These are phyloP conservation scores for Saussurea involucrata DNA, from an alignment of 129 eudicot genomes.

Conservation along the genomic window DNA sequence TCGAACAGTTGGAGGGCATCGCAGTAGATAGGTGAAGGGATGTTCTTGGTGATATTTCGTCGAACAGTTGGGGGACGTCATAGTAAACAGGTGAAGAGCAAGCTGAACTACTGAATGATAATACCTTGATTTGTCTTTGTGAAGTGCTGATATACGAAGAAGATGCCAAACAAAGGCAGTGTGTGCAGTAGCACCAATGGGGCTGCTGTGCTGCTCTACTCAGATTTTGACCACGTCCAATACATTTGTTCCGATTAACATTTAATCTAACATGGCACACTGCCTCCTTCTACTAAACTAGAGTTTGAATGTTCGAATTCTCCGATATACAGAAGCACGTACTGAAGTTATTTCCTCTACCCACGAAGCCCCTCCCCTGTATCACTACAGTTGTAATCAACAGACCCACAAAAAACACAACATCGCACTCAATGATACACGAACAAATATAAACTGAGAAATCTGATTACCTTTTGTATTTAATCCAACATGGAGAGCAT, in stretches of 20 bases:
- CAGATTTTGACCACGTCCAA: too few species aligned
- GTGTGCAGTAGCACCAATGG: too few species aligned
- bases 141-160: too few species aligned
- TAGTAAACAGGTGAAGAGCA: not conserved
- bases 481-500: not conserved
- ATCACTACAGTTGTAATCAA: not conserved
- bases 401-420: not conserved
- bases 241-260: too few species aligned
- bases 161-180: too few species aligned
- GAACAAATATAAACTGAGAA: not conserved
- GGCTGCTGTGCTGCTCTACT: too few species aligned
- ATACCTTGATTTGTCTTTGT: not conserved
- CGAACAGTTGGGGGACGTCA: not conserved
- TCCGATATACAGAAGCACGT: not conserved
- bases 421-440: not conserved
- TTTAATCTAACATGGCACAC: not conserved
- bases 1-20: not conserved
- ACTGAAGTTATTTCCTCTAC: not conserved
- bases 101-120: not conserved
- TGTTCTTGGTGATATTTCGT: not conserved
- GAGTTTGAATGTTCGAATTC: slow-evolving; percentile 2
- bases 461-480: slow-evolving; percentile 3
- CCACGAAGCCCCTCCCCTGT: not conserved
- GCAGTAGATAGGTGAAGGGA: not conserved
- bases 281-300: not conserved